Base-by-base conservation (phyloP, 805 yeast species). In the Zygoascus tannicola region DNA sequence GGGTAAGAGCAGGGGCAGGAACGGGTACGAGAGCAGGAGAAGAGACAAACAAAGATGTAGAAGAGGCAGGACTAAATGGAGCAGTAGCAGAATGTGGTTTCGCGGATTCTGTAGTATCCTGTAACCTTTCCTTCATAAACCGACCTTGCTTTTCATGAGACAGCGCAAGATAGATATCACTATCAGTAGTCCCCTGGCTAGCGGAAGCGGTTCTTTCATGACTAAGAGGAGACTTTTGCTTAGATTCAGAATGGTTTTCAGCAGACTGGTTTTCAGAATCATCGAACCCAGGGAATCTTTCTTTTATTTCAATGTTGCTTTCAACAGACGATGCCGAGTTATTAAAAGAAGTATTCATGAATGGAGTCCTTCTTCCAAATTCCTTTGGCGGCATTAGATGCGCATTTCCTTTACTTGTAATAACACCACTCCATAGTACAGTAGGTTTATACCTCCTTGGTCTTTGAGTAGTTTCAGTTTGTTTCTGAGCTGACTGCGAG, bases 351-450 rank as follows among this genome's bases (percentile, higher is more conserved):
- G 30, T 7, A 26, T 7, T 26, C 7, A 12, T 26, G 30, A 26
- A 26, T 7, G 12, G 10, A 7, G 30, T 26, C 30, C 12, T 26
- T 26, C 30, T 26, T 8, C 10, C 30, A 26, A 12, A 26, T 26
- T 26, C 30, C 30, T 26, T 26, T 12, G 12, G 7, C 7, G 30
- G 30, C 12, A 26, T 26, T 8, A 8, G 7, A 26, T 26, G 30
- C n/a, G n/a, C n/a, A 33, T 8, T 33, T 8, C 8, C 19, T 8
- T 35, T 21, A n/a, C 19, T 21, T 19, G 40, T 19, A 16, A 30
- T 20, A 4, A 40, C 16, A 8, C 47, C 42, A 19, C 45, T 41
- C 51, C 53, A 48, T 12, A 34, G 18, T n/a, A 49, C 53, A 19
- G 49, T 23, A 8, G 52, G 52, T 21, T 38, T 44, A 38, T 50